Evolutionary conservation across 2,329 filamentous ascomycete genomes (phyloP).

Genomic region (Botryosphaeria dothidea): DNA sequence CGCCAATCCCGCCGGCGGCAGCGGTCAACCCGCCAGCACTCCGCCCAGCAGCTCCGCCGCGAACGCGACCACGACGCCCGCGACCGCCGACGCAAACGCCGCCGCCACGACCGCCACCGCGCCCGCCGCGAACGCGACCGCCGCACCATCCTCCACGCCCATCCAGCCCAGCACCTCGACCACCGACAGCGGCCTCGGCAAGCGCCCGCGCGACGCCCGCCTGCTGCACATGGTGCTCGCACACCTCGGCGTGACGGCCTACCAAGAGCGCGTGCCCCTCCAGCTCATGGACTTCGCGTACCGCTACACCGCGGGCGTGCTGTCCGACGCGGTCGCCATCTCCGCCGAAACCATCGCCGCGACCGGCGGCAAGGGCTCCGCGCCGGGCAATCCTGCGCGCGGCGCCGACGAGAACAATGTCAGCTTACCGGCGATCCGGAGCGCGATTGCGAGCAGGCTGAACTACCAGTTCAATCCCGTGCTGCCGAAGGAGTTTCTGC

Average conservation of each 20-base stretch:
- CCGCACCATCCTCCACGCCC: constrained; percentile 21
- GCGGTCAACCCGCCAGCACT: constrained; percentile 26
- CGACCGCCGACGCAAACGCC: constrained; percentile 15
- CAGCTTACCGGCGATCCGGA: constrained; percentile 65
- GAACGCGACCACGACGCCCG: constrained; percentile 28
- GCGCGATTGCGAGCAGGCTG: constrained; percentile 70
- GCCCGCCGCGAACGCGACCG: constrained; percentile 10
- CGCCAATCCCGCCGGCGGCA: constrained; percentile 25
- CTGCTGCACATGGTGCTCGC: constrained; percentile 79
- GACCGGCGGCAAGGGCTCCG: constrained; percentile 19
- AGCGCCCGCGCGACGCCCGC: constrained; percentile 74
- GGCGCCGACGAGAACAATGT: constrained; percentile 52
- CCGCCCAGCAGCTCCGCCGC: constrained; percentile 40
- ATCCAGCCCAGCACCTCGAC: constrained; percentile 36
- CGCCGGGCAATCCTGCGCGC: constrained; percentile 26
- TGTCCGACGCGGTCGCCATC: constrained; percentile 65
- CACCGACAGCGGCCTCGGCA: constrained; percentile 32
- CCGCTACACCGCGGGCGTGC: constrained; percentile 72
- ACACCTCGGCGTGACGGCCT: constrained; percentile 75
- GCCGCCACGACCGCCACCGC: constrained; percentile 22
- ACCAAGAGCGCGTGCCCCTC: constrained; percentile 79
- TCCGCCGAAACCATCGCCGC: constrained; percentile 20
- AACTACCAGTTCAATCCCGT: constrained; percentile 68
- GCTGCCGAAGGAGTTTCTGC: constrained; percentile 73
- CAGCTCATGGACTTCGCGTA: constrained; percentile 85